Conservation (phyloP, 768 basidiomycete genomes). For the Suillus luteus region DNA sequence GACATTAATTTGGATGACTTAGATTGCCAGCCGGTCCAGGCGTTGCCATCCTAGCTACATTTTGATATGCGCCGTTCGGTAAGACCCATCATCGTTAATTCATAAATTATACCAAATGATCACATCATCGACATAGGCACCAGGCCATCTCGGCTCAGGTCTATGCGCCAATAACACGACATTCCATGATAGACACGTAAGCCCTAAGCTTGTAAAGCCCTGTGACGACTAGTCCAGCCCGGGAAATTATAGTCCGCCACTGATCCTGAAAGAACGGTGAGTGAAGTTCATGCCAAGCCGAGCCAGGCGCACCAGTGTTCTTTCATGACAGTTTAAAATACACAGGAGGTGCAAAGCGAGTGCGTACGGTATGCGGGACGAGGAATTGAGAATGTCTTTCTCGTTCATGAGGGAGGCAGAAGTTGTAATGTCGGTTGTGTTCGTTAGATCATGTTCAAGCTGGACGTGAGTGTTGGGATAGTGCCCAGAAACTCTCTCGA, state of each 20-base stretch:
- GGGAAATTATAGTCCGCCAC: not conserved
- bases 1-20: too few species aligned
- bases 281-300: not conserved
- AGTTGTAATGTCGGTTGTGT: not conserved
- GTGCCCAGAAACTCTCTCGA: constrained; percentile 4
- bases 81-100: not conserved
- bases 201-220: constrained; percentile 8
- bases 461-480: not conserved
- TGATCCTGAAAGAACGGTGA: constrained; percentile 6
- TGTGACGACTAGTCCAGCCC: constrained; percentile 2
- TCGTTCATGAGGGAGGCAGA: not conserved
- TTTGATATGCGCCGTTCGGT: not conserved
- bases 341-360: constrained; percentile 5
- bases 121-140: not conserved
- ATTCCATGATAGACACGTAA: constrained; percentile 10
- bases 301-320: not conserved
- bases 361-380: not conserved
- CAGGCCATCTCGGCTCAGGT: not conserved
- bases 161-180: not conserved
- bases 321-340: constrained; percentile 9
- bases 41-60: not conserved
- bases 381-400: not conserved
- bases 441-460: not conserved
- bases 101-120: not conserved
- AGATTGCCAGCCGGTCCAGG: not conserved